Percentiles rank a stretch among this genome's conserved stretches.
phyloP scores from a whole-genome alignment of 2,329 filamentous ascomycete genomes.

The Mycogone perniciosa region DNA sequence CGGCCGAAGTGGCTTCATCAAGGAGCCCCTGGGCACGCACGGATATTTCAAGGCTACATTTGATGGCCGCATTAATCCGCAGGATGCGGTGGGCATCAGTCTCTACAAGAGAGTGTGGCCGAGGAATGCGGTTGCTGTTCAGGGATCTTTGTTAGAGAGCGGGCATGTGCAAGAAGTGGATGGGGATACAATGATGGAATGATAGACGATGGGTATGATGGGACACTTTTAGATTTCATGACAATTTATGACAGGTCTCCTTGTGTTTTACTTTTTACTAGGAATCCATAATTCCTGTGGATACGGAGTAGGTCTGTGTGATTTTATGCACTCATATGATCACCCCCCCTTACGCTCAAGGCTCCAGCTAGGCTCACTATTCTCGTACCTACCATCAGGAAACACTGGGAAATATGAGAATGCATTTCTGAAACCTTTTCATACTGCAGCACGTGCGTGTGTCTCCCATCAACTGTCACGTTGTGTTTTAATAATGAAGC shows the following conservation, averaged over 20 bases:
- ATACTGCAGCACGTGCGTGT: no score
- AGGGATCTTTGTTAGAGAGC: constrained; percentile 36
- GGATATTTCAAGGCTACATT: constrained; percentile 99
- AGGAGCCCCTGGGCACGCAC: constrained; percentile 90
- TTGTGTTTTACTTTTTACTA: neutral
- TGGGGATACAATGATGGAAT: constrained; percentile 14
- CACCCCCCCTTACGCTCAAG: no score
- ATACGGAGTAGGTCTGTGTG: no score
- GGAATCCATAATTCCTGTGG: no score
- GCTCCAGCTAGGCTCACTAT: no score
- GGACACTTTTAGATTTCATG: constrained; percentile 10
- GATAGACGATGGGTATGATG: constrained; percentile 3
- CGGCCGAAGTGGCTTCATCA: constrained; percentile 83
- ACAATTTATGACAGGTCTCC: constrained; percentile 6
- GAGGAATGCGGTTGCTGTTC: constrained; percentile 51
- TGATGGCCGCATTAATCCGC: constrained; percentile 90
- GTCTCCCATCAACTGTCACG: no score
- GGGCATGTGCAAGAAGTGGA: constrained; percentile 11
- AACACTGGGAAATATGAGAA: no score
- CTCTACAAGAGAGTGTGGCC: constrained; percentile 84
- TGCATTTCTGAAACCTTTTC: no score
- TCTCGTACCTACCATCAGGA: no score
- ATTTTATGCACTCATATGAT: no score
- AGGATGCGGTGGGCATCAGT: constrained; percentile 88
- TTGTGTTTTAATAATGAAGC: no score